Evolutionary conservation across 768 basidiomycete genomes (phyloP).

Genomic region (Lanmaoa rubissima): DNA sequence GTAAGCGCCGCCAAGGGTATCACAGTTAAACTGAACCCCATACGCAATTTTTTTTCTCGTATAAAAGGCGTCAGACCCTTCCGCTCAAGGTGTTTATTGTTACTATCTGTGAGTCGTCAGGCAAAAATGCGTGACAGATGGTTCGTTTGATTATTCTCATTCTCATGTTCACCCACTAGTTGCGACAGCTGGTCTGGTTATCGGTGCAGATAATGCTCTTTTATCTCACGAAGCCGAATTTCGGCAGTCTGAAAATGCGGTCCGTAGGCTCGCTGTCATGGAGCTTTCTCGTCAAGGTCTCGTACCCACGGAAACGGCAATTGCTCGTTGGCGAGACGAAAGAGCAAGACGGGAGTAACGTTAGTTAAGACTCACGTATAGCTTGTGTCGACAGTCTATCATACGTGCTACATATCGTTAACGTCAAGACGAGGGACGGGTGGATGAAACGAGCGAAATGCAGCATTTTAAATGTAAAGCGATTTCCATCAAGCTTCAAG

Average conservation of each 20-base stretch:
- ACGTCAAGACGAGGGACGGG: not conserved
- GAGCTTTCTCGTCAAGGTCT: constrained; percentile 74
- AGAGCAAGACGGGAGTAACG: constrained; percentile 24
- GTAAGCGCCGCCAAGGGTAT: constrained; percentile 35
- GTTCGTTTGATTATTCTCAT: not conserved
- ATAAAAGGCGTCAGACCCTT: constrained; percentile 67
- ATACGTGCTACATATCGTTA: constrained; percentile 13
- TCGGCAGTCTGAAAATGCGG: constrained; percentile 62
- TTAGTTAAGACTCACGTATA: constrained; percentile 7
- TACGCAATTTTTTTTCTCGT: not conserved
- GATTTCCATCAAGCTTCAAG: constrained; percentile 4
- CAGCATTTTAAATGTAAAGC: constrained; percentile 24
- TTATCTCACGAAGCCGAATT: constrained; percentile 65
- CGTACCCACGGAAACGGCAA: constrained; percentile 81
- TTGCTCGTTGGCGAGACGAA: constrained; percentile 71
- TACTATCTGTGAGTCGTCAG: constrained; percentile 54
- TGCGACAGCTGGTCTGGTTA: constrained; percentile 64
- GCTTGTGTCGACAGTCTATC: not conserved
- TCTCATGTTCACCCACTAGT: constrained; percentile 37
- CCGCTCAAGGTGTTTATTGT: constrained; percentile 81
- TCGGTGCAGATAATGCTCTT: constrained; percentile 75
- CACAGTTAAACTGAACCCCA: not conserved
- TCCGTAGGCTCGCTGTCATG: constrained; percentile 71
- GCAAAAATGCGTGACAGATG: not conserved
- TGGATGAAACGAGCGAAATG: constrained; percentile 10